phyloP scores from a whole-genome alignment of 2,329 filamentous ascomycete species.

The Magnaporthales sp. region DNA sequence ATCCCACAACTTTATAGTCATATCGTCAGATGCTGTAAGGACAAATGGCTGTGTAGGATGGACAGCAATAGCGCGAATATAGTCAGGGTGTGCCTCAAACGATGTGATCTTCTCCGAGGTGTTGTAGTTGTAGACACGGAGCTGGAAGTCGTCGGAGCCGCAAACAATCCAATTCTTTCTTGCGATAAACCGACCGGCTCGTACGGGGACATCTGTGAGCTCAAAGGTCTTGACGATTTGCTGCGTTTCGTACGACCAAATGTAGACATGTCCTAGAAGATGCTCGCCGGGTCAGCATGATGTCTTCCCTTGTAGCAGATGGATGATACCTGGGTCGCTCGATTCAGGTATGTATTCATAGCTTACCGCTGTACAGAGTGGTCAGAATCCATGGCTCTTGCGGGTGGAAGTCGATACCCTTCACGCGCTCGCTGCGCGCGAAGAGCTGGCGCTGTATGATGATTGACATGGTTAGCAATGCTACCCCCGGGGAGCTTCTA shows the following conservation, averaged over 20 bases:
- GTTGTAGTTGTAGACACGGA: constrained; percentile 68
- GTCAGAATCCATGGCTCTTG: constrained; percentile 94
- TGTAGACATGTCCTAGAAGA: constrained; percentile 80
- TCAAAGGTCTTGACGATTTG: constrained; percentile 98
- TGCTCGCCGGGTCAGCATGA: constrained; percentile 2
- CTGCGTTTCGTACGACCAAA: constrained; percentile 97
- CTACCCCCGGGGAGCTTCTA: neutral
- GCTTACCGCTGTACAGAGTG: constrained; percentile 85
- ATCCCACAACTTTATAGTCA: constrained; percentile 98
- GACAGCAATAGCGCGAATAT: constrained; percentile 92
- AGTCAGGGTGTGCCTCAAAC: constrained; percentile 96
- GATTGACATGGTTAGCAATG: constrained; percentile 14
- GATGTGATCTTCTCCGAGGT: constrained; percentile 97
- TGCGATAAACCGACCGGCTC: constrained; percentile 91
- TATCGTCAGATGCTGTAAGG: constrained; percentile 92
- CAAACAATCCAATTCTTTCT: constrained; percentile 99
- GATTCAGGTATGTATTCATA: neutral
- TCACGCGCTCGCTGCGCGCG: constrained; percentile 89
- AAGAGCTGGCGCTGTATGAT: constrained; percentile 33
- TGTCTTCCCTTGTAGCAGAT: neutral
- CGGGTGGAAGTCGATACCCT: constrained; percentile 94
- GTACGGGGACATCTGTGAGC: constrained; percentile 94
- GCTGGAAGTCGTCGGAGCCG: constrained; percentile 81
- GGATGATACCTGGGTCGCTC: neutral
- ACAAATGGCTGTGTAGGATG: constrained; percentile 95